Base-by-base conservation (phyloP, 805 yeast genomes). In the Citeromyces nyonsensis region DNA sequence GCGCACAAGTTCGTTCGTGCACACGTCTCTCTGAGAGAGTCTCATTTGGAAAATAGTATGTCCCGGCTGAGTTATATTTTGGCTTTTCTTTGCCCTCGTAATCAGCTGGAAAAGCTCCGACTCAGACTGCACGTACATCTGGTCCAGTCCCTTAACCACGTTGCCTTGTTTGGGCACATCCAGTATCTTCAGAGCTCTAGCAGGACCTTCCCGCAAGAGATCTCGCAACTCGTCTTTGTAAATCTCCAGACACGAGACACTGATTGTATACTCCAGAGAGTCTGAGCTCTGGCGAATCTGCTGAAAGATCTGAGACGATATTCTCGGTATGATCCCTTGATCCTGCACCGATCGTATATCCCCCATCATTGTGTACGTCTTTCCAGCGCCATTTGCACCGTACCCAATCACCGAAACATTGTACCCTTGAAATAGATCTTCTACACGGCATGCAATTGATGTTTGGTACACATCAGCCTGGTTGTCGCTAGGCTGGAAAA, bases 341-440 rank as follows among this genome's bases (percentile, higher is more conserved):
- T 40, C 39, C 1, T 45, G 43, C 5, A 59, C 43, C 2, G 63
- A 56, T 3, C 45, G 47, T 1, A 53, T 43, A 8, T 60, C 40
- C 0, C 82, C 80, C 54, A 82, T 68, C 91, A 82, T 81, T 1
- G 94, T 83, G 51, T 69, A 75, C 0, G 93, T 73, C 45, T 82
- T 82, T 1, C 94, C 94, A 0, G 91, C 66, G 2, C 81, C 86
- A 1, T 94, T 83, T 48, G 83, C 94, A 4, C 95, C 95, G 53
- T 85, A 85, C 54, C 59, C 39, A 24, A 44, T 34, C 5, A 52
- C 47, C 2, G 59, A 48, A 4, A 51, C 50, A 11, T 57, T 54
- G n/a, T 52, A 51, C 0, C 96, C 96, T 24, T 63, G 59, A 36
- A 78, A 63, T 22, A 82, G 59, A 38, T 79, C 88, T 28, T 70